Percentiles rank a stretch among this genome's conserved stretches.
phyloP scores from a whole-genome alignment of 2,329 filamentous ascomycete genomes.

The Ilyonectria sp. region DNA sequence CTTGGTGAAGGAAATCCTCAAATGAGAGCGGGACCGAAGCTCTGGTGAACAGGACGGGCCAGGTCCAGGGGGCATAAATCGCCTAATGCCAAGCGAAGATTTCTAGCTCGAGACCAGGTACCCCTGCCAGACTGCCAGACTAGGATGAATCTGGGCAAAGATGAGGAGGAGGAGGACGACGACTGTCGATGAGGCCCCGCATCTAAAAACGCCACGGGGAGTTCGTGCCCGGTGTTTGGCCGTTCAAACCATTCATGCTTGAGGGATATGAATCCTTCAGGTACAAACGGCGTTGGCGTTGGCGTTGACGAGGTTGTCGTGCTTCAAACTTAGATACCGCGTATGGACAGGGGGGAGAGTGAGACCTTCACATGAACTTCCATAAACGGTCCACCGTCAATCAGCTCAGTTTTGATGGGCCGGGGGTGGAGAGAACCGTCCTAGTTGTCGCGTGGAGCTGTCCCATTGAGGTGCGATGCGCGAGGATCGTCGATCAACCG shows the following conservation, averaged over 20 bases:
- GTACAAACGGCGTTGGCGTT: neutral
- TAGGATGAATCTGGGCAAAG: neutral
- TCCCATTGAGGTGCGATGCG: slow-evolving; percentile 5
- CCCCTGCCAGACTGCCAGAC: neutral
- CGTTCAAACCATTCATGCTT: neutral
- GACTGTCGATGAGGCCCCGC: neutral
- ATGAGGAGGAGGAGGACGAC: neutral
- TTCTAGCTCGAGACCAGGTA: neutral
- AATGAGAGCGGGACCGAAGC: no score
- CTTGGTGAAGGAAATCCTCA: no score
- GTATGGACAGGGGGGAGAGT: neutral
- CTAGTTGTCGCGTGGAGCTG: slow-evolving; percentile 3
- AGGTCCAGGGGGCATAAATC: no score
- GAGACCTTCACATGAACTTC: neutral
- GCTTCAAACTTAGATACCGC: neutral
- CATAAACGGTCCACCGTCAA: neutral
- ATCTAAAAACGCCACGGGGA: neutral
- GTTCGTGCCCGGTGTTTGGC: neutral
- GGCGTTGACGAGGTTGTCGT: neutral
- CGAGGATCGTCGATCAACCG: slow-evolving; percentile 2
- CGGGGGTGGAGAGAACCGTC: neutral
- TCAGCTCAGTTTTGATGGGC: neutral
- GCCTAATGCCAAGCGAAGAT: neutral
- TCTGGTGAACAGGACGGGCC: no score
- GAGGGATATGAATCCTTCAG: neutral